phyloP scores from a whole-genome alignment of 208 protist genomes.

The Trypanosoma rangeli region DNA sequence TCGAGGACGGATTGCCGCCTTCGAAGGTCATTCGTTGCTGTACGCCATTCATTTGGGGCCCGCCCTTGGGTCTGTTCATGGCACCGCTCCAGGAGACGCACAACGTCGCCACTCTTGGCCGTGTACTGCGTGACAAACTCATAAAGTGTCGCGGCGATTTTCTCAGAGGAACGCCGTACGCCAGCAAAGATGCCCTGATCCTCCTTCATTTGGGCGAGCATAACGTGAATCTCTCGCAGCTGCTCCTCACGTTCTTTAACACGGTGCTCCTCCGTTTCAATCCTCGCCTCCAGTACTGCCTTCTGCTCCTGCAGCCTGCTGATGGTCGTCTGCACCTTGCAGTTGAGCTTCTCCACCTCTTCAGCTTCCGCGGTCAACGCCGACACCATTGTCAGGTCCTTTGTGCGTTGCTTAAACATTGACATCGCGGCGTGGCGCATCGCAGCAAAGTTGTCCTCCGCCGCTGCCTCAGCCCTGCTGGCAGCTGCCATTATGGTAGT shows the following conservation, averaged over 20 bases:
- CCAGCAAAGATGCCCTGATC: constrained; percentile 41
- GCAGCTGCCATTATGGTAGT: neutral
- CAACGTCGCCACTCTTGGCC: constrained; percentile 30
- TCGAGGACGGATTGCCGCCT: constrained; percentile 33
- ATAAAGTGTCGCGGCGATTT: constrained; percentile 28
- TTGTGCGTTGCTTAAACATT: constrained; percentile 85
- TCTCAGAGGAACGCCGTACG: constrained; percentile 41
- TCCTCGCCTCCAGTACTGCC: constrained; percentile 43
- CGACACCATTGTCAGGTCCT: constrained; percentile 72
- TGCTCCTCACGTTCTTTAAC: constrained; percentile 45
- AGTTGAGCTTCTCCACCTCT: constrained; percentile 26
- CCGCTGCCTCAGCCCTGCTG: constrained; percentile 1
- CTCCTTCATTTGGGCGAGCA: constrained; percentile 51
- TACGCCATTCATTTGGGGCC: constrained; percentile 48
- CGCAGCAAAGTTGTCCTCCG: constrained; percentile 60
- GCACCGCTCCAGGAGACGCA: constrained; percentile 44
- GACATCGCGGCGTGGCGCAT: constrained; percentile 63
- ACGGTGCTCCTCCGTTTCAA: constrained; percentile 56
- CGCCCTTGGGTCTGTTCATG: constrained; percentile 33
- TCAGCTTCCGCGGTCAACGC: constrained; percentile 30
- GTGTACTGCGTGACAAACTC: constrained; percentile 38
- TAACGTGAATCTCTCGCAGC: constrained; percentile 44
- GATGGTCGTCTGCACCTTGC: constrained; percentile 32
- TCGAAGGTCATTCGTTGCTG: constrained; percentile 35
- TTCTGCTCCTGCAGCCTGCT: constrained; percentile 47